Evolutionary conservation across 108 stramenopile genomes (phyloP), one percentile per base, ranked within the genome.

Genomic region (Nitzschia sp.): DNA sequence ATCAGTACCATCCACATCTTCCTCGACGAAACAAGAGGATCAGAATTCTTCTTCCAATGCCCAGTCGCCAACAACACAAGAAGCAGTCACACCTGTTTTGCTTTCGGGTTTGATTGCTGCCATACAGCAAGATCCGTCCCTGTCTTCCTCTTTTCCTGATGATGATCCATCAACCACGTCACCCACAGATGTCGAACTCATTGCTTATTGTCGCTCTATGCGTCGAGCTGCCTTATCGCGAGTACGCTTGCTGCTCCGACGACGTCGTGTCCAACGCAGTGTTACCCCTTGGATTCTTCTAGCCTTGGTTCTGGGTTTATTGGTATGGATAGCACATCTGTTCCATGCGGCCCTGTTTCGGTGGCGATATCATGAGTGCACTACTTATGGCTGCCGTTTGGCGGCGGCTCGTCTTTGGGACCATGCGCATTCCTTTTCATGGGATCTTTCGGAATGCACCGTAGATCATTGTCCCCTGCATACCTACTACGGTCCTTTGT

Each of bases 61-160:
- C 20, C 11, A 24, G 38, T 48, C 14, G 3, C 3, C 46, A 2
- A 17, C 46, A 34, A n/a, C 42, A 20, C 10, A 56, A 41, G 41
- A 19, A 15, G 5, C 56, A 15, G n/a, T 80, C 10, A 80, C 80
- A 1, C 80, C 80, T 7, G 63, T 75, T 39, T 64, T 80, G 38
- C 53, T 80, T 51, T 75, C 80, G 10, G 80, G 80, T 8, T 25
- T 80, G 0, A 29, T 76, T 17, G 56, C 75, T 12, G 44, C 69
- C 5, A 69, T 69, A 38, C 69, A 69, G 14, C n/a, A 51, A 7
- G 24, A 37, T 2, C 8, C 19, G 10, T 14, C 29, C 3, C 60
- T 54, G 40, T 39, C 37, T 22, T 14, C 53, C 24, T 24, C 29
- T 29, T 22, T 21, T 26, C 11, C 39, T 38, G 52, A 67, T 8